Evolutionary conservation across 805 yeast species (phyloP), one percentile per base, ranked within the genome.

Genomic region (Yarrowia keelungensis): DNA sequence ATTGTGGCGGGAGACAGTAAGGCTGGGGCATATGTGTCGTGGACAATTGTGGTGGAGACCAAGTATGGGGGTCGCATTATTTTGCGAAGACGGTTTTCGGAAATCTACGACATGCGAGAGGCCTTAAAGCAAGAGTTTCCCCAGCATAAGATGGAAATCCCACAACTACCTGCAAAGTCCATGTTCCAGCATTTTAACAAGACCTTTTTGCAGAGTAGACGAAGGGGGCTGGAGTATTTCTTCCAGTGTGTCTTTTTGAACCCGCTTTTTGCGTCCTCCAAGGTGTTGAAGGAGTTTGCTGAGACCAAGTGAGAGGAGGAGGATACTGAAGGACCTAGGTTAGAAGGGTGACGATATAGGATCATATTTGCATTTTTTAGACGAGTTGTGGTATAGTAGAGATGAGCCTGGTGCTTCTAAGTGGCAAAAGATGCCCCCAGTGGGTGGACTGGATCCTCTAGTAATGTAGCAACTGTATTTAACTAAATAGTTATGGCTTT

Each of bases 1-100:
- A 74, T 81, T 2, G 79, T 83, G 0, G 74, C 74, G 3, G 85
- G 83, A 4, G 67, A 73, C 42, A 70, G 72, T 16, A 76, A 76
- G 59, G 76, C 77, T 3, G 78, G 79, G 15, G 75, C 78, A n/a
- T 83, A 83, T 71, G 84, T 83, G 7, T 80, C 78, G 1, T 83
- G 83, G 82, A 71, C 77, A 9, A 73, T 84, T 5, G 68, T 72
- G 5, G 77, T 84, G 26, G 79, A 77, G 16, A 81, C 83, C 1
- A 47, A 73, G 7, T 71, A 71, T 5, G 79, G 77, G 0, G 74
- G 79, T 0, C 70, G 72, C 3, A 81, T 89, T 19, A 75, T 78
- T 54, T 73, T 86, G 4, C 84, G 86, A 74, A 86, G 84, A 74
- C 76, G 97, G 46, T 91, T 89, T 76, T 83, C 86, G 43, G 94